Base-by-base conservation (phyloP, 805 yeast species). In the Naumovozyma baii region DNA sequence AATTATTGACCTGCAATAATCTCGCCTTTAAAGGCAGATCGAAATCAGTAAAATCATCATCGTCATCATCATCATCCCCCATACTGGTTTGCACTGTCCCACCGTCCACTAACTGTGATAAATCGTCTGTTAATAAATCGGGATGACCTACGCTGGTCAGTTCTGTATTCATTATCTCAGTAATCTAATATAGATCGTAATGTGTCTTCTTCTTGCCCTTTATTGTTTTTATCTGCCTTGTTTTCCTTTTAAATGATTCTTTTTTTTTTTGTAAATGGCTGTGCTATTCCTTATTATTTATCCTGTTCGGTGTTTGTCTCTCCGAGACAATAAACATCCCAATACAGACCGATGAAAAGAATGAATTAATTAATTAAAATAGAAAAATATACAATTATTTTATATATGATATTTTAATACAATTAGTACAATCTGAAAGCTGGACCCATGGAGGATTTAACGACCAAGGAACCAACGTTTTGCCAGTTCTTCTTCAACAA, bases 401-500 rank as follows among this genome's bases (percentile, higher is more conserved):
- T n/a, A n/a, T n/a, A n/a, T n/a, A n/a, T n/a, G n/a, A 34, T 19
- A 20, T 14, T 29, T 22, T 22, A 20, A 22, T 19, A 16, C 19
- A 16, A 15, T 25, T 25, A 34, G 15, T 29, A 92, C 71, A 92
- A 81, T 83, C 97, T 88, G 94, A 80, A 86, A 69, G 97, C 83
- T 70, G 97, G 98, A 76, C 99, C 98, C 99, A 92, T 92, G 73
- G 97, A 79, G 52, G 96, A 86, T 80, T 92, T 92, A 78, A 92
- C 82, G 68, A 88, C 96, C 72, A 92, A 77, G 67, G 98, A 92
- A 65, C 98, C 98, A 68, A 92, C 96, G 76, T 92, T 92, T 81
- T 92, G 99, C 99, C 99, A 92, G 95, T 92, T 86, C 90, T 92
- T 92, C 95, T 92, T 92, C 72, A 92, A 80, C 73, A 92, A 76